These are phyloP conservation scores for Ophiocordyceps australis DNA, from an alignment of 2,329 filamentous ascomycete species.

Conservation along the genomic window DNA sequence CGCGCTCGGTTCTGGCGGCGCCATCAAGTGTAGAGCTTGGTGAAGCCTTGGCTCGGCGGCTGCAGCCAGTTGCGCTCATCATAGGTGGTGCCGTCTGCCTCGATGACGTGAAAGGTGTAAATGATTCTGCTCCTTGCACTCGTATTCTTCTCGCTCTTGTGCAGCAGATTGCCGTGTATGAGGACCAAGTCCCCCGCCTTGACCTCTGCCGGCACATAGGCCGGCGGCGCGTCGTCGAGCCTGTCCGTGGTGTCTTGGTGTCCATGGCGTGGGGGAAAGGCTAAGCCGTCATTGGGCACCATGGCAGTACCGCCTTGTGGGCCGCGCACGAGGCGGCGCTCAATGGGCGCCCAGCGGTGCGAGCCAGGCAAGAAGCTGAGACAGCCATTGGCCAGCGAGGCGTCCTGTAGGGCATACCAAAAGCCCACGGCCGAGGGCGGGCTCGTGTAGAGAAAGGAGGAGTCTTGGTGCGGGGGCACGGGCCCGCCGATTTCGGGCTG, in stretches of 20 bases:
- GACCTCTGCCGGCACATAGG: constrained; percentile 69
- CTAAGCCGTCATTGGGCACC: constrained; percentile 45
- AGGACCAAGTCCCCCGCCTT: constrained; percentile 81
- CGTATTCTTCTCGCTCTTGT: constrained; percentile 88
- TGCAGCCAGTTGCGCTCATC: constrained; percentile 89
- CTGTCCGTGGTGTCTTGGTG: constrained; percentile 16
- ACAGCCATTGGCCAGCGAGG: constrained; percentile 72
- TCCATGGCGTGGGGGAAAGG: constrained; percentile 37
- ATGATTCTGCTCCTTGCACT: constrained; percentile 80
- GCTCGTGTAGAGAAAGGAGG: constrained; percentile 79
- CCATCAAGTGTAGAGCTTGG: constrained; percentile 37
- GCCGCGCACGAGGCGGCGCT: constrained; percentile 57
- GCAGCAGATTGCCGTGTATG: constrained; percentile 88
- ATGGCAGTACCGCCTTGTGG: constrained; percentile 46
- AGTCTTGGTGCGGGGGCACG: constrained; percentile 84
- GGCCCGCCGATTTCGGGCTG: constrained; percentile 89
- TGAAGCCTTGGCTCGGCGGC: constrained; percentile 65
- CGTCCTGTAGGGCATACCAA: constrained; percentile 95
- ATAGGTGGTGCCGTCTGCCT: constrained; percentile 56
- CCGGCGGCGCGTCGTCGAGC: constrained; percentile 18
- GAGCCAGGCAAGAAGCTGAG: constrained; percentile 72
- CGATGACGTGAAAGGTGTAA: constrained; percentile 95
- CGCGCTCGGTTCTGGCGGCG: too few species aligned
- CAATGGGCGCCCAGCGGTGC: constrained; percentile 55
- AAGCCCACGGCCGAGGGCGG: constrained; percentile 83